Evolutionary conservation across 2,329 filamentous ascomycete species (phyloP), one percentile per base, ranked within the genome.

Genomic region (Monilinia polystroma): DNA sequence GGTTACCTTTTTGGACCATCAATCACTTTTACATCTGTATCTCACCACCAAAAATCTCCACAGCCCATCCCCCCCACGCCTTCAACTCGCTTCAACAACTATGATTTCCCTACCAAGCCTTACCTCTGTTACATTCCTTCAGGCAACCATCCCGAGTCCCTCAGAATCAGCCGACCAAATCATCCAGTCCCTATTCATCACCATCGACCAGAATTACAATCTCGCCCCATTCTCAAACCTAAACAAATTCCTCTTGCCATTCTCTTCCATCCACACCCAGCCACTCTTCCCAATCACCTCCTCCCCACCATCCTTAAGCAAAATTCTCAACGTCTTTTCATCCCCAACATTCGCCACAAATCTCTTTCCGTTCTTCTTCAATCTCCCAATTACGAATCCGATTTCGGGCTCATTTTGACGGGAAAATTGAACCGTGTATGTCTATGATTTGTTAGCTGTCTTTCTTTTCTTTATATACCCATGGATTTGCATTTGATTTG

Each of bases 271-370:
- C 67, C 69, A 76, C 3, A 86, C 83, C 73, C 76, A 79, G 1
- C 84, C 84, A 12, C 63, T 74, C 68, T 77, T 78, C 3, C 84
- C 84, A 64, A 86, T 79, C 12, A 80, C 79, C 72, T 87, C 84
- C 5, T 75, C 76, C 0, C 72, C 71, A 18, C 72, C 76, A 66
- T 26, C 35, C 16, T 79, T 81, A 0, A 79, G 77, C 67, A 87
- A 76, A 47, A 79, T 75, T 32, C 74, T 70, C 68, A 87, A 70
- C 1, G 84, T 85, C 14, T 70, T 70, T 32, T 80, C 79, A 75
- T 86, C 82, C 0, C 76, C 83, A 73, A 85, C 80, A 69, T 87
- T 87, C 0, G 85, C 85, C 4, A 88, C 68, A 69, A 88, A 86
- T 0, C 85, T 79, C 64, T 80, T 77, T 0, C 78, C 78, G 65